A percentile compares a stretch with the other conserved stretches of the same genome.
Evolutionary conservation across 2,329 filamentous ascomycete species (phyloP).

Genomic region (Hypoxylon rubiginosum): DNA sequence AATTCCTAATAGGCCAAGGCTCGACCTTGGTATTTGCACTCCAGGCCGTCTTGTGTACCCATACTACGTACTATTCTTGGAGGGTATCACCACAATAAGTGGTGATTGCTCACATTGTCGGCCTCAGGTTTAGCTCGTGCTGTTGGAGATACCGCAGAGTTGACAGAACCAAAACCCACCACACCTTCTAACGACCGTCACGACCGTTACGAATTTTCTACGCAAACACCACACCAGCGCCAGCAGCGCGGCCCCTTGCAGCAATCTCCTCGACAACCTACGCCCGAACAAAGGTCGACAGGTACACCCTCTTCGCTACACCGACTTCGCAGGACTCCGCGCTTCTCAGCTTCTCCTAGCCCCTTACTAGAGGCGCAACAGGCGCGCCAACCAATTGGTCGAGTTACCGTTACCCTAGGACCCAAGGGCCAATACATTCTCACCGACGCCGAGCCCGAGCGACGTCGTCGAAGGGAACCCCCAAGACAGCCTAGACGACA

Average conservation of each 20-base stretch:
- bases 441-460: constrained; percentile 52
- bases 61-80: constrained; percentile 31
- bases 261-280: constrained; percentile 53
- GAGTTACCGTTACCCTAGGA: constrained; percentile 63
- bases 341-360: constrained; percentile 61
- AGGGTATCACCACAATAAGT: constrained; percentile 55
- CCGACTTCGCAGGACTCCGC: constrained; percentile 66
- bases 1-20: constrained; percentile 16
- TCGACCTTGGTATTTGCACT: constrained; percentile 17
- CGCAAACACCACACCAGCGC: constrained; percentile 56
- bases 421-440: constrained; percentile 57
- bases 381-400: constrained; percentile 51
- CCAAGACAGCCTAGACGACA: constrained; percentile 51
- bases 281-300: constrained; percentile 55
- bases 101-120: constrained; percentile 65
- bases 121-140: constrained; percentile 54
- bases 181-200: constrained; percentile 65
- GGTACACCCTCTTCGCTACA: constrained; percentile 61
- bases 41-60: constrained; percentile 22
- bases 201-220: constrained; percentile 65
- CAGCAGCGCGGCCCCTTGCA: constrained; percentile 56
- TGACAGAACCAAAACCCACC: constrained; percentile 59
- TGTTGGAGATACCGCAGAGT: constrained; percentile 58
- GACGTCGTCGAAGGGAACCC: constrained; percentile 45
- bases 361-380: constrained; percentile 53